Conservation (phyloP, 768 basidiomycete genomes). For the Lactifluus hygrophoroides region DNA sequence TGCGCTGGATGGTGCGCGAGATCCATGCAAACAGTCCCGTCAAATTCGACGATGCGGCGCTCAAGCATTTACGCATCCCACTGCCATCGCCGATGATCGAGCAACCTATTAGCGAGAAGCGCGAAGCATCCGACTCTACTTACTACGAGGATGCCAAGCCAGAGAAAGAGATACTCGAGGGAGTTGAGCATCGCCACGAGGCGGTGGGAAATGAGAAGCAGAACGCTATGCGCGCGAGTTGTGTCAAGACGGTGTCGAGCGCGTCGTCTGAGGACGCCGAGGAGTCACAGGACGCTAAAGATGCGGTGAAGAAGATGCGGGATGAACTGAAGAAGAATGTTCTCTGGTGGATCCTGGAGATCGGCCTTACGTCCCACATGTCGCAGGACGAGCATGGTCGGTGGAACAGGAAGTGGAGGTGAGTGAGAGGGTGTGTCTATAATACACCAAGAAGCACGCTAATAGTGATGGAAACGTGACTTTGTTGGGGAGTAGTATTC, state of each 20-base stretch:
- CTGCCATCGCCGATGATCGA: too few relatives aligned
- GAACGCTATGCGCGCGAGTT: too few relatives aligned
- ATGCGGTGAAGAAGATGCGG: conserved; percentile 41
- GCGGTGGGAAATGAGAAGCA: too few relatives aligned
- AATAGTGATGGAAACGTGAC: not conserved
- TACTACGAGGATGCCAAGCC: too few relatives aligned
- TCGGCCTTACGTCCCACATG: conserved; percentile 43
- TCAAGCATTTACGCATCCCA: not conserved
- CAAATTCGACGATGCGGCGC: not conserved
- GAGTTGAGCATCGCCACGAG: too few relatives aligned
- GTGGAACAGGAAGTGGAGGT: conserved; percentile 54
- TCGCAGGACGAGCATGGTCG: conserved; percentile 48
- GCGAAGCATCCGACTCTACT: too few relatives aligned
- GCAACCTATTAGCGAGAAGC: too few relatives aligned
- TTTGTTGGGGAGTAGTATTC: conserved; percentile 34
- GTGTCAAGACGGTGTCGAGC: too few relatives aligned
- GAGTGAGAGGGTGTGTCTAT: conserved; percentile 24
- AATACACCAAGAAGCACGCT: not conserved
- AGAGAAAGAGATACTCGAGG: too few relatives aligned
- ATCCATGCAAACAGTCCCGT: not conserved
- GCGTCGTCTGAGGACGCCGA: not conserved
- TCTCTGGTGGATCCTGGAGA: conserved; percentile 65
- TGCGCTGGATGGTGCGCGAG: conserved; percentile 18
- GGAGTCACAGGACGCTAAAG: conserved; percentile 3
- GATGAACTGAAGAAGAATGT: conserved; percentile 40